Base-by-base conservation (phyloP, 2,329 filamentous ascomycete species). In the Fusarium sp. region DNA sequence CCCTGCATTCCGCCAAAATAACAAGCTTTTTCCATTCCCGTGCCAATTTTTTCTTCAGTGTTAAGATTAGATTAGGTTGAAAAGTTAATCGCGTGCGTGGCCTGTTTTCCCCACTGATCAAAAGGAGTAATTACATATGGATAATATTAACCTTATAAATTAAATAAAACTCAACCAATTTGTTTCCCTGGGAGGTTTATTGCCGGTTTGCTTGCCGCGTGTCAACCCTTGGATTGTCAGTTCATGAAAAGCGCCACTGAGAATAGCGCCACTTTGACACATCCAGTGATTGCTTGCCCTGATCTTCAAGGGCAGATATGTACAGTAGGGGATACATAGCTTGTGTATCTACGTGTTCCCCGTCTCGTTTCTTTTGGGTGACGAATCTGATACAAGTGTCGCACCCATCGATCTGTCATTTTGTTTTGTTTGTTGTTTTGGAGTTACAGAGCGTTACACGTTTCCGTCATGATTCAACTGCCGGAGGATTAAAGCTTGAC, bases 401-500 rank as follows among this genome's bases (percentile, higher is more conserved):
- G 42, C n/a, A 68, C 56, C 25, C 25, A 54, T 30, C 64, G 64
- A 62, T 40, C 56, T 68, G 64, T 35, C 64, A 56, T 9, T 33
- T 28, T 12, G 21, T 11, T 50, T 33, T 63, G 42, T 49, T 37
- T 54, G 42, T 21, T 46, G 15, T 43, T 15, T 9, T 61, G 18
- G 62, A 2, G 32, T 16, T 21, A 50, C 44, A 35, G 3, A 40
- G 6, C 21, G 63, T 61, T 42, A 32, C 56, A 49, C 47, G 28
- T 35, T 23, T n/a, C 30, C 35, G 25, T 38, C 54, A 67, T 68
- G 64, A 68, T 37, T 63, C 42, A 68, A 68, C 47, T 68, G 65
- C 65, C 65, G 56, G 64, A 30, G 37, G 56, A 60, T 68, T 46
- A 42, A 52, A 19, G 52, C 62, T 65, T 56, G 40, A 44, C 38